A percentile compares a stretch with the other conserved stretches of the same genome.
phyloP scores from a whole-genome alignment of 768 basidiomycete genomes.

The Mycena venus region DNA sequence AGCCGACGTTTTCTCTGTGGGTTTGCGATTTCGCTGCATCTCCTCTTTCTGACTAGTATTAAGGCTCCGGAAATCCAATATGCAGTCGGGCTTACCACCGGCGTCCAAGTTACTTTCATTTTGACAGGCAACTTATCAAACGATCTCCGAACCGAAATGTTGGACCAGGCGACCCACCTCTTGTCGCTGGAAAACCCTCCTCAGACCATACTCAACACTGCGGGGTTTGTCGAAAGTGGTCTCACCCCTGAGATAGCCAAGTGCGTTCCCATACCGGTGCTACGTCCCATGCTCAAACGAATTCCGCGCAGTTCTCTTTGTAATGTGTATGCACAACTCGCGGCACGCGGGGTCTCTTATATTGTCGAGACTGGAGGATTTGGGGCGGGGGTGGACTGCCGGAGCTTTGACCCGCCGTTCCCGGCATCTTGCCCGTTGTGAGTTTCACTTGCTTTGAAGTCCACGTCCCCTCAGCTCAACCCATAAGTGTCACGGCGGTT shows the following conservation, averaged over 20 bases:
- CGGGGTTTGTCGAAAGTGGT: background rate
- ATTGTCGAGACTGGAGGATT: background rate
- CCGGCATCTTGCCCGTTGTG: background rate
- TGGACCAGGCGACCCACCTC: constrained; percentile 4
- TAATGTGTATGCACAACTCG: constrained; percentile 1
- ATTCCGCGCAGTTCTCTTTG: background rate
- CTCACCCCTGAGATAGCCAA: background rate
- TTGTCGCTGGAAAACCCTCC: background rate
- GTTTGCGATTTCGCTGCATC: background rate
- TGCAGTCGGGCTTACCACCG: background rate
- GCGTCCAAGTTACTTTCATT: background rate
- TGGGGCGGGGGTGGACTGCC: background rate
- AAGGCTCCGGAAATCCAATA: background rate
- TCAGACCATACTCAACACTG: background rate
- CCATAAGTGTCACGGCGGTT: background rate
- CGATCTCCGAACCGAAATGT: background rate
- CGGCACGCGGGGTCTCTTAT: background rate
- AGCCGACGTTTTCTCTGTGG: background rate
- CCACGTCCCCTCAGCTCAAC: background rate
- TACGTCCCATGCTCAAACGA: background rate
- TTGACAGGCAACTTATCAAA: background rate
- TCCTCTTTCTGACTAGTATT: background rate
- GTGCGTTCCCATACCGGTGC: background rate
- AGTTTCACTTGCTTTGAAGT: background rate
- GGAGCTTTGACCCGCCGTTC: background rate